These are phyloP conservation scores for Candida awuae DNA, from an alignment of 805 yeast species.

Conservation along the genomic window DNA sequence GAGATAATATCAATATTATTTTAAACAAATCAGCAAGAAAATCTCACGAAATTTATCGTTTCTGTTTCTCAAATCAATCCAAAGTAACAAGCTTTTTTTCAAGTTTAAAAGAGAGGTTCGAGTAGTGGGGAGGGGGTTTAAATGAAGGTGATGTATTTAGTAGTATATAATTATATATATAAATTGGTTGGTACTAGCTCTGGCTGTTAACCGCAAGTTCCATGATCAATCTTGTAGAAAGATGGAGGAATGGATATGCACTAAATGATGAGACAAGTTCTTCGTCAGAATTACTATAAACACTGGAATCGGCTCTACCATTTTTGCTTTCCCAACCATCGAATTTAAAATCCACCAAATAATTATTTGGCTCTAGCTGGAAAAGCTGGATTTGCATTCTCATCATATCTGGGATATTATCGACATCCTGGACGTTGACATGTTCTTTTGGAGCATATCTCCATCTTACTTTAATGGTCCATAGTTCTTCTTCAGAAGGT, in stretches of 20 bases:
- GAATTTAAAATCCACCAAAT: constrained; percentile 92
- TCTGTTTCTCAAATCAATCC: no score
- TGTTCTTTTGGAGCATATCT: constrained; percentile 42
- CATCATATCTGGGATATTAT: constrained; percentile 64
- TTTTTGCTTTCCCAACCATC: constrained; percentile 83
- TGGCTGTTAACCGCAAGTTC: constrained; percentile 94
- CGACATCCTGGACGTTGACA: constrained; percentile 16
- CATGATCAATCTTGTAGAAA: constrained; percentile 89
- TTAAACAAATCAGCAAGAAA: no score
- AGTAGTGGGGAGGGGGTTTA: no score
- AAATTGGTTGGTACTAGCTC: constrained; percentile 17
- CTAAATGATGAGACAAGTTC: constrained; percentile 86
- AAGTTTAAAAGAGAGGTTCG: no score
- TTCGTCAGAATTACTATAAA: constrained; percentile 31
- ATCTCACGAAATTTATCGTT: no score
- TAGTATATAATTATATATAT: not conserved
- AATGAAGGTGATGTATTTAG: no score
- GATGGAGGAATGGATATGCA: constrained; percentile 90
- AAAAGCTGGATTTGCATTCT: constrained; percentile 95
- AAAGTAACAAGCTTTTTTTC: no score
- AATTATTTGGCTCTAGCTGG: constrained; percentile 92
- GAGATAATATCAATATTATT: no score
- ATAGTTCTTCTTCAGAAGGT: constrained; percentile 87
- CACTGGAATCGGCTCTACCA: constrained; percentile 26
- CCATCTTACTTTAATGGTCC: constrained; percentile 97